A percentile compares a stretch with the other conserved stretches of the same genome.
Evolutionary conservation across 192 early-diverging fungal species (phyloP).

Genomic region (Coemansia sp.): DNA sequence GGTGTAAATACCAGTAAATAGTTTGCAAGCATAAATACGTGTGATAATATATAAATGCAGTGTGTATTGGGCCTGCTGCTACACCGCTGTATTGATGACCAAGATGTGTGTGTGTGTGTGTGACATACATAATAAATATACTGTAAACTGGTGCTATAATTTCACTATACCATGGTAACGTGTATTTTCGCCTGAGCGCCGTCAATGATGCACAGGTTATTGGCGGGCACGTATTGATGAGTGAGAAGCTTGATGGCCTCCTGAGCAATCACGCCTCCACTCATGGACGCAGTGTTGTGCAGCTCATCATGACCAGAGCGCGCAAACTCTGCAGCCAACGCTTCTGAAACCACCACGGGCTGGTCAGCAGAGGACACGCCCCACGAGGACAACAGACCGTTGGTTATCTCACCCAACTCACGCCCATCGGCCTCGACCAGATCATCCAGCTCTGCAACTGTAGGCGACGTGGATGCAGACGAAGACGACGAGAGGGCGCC

Average conservation of each 20-base stretch:
- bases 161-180: constrained; percentile 17
- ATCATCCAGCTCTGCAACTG: too few species aligned
- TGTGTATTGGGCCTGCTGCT: too few species aligned
- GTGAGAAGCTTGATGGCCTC: constrained; percentile 96
- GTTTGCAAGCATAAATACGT: too few species aligned
- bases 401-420: constrained; percentile 10
- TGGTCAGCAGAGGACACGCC: constrained; percentile 6
- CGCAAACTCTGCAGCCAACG: constrained; percentile 36
- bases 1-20: not conserved
- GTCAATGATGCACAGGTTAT: constrained; percentile 84
- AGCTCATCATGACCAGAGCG: constrained; percentile 73
- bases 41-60: too few species aligned
- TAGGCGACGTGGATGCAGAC: too few species aligned
- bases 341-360: constrained; percentile 6
- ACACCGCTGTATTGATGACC: too few species aligned
- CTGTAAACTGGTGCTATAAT: too few species aligned
- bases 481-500: constrained; percentile 18
- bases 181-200: constrained; percentile 54
- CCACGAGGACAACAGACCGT: constrained; percentile 18
- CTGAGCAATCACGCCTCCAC: constrained; percentile 88
- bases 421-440: constrained; percentile 10
- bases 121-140: too few species aligned
- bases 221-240: constrained; percentile 87
- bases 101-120: too few species aligned
- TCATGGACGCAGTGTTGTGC: constrained; percentile 77